phyloP scores from a whole-genome alignment of 2,329 filamentous ascomycete species.

The Plenodomus tracheiphilus region DNA sequence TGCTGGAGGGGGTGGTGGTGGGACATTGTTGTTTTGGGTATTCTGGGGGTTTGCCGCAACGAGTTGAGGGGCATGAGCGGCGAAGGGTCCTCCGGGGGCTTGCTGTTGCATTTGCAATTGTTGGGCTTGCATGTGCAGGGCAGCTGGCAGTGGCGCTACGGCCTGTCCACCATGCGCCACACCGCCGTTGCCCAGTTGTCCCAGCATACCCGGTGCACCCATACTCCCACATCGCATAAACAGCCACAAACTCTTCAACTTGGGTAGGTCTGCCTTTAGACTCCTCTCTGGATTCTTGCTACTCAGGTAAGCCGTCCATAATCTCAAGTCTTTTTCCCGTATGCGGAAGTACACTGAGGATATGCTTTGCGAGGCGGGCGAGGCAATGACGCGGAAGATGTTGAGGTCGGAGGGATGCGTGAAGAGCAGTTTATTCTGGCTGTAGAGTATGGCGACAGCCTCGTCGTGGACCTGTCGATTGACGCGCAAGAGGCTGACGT shows the following conservation, averaged over 20 bases:
- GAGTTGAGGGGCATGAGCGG: constrained; percentile 6
- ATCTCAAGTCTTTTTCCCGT: constrained; percentile 40
- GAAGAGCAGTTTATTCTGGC: constrained; percentile 43
- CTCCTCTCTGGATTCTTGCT: constrained; percentile 33
- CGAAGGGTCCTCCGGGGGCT: constrained; percentile 14
- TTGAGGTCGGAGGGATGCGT: constrained; percentile 46
- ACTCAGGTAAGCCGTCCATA: constrained; percentile 44
- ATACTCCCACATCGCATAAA: constrained; percentile 35
- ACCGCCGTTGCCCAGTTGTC: not conserved
- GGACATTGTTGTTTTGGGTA: not conserved
- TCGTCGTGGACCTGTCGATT: constrained; percentile 39
- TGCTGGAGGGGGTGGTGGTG: constrained; percentile 20
- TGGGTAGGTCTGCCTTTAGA: constrained; percentile 39
- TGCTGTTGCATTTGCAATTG: constrained; percentile 31
- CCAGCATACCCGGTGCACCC: constrained; percentile 16
- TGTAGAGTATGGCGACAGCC: constrained; percentile 41
- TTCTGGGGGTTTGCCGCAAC: constrained; percentile 10
- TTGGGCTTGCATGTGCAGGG: constrained; percentile 24
- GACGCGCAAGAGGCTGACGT: constrained; percentile 31
- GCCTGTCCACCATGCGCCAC: constrained; percentile 6
- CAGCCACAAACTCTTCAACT: constrained; percentile 41
- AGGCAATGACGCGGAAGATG: constrained; percentile 43
- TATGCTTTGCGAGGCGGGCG: constrained; percentile 31
- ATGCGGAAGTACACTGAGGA: constrained; percentile 41
- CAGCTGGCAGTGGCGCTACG: constrained; percentile 12